These are phyloP conservation scores for Termitomyces bulborhizus DNA, from an alignment of 768 basidiomycete genomes.

Conservation along the genomic window DNA sequence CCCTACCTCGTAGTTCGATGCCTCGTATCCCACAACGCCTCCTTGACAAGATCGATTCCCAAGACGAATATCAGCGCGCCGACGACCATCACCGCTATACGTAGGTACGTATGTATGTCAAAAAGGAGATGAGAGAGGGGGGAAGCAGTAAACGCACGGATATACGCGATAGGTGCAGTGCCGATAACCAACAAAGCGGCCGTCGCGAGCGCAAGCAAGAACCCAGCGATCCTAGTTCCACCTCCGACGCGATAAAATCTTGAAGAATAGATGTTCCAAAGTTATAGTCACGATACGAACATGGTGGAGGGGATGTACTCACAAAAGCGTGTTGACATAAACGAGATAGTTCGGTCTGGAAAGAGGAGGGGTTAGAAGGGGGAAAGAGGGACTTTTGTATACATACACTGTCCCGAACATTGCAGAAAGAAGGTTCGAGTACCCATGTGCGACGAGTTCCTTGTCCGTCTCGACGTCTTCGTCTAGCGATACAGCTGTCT, in stretches of 20 bases:
- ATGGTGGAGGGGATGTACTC: not conserved
- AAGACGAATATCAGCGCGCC: slow-evolving; percentile 90
- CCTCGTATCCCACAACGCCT: slow-evolving; percentile 94
- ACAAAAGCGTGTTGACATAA: slow-evolving; percentile 84
- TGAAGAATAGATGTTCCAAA: no score
- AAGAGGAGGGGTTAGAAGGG: not conserved
- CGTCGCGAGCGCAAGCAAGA: slow-evolving; percentile 78
- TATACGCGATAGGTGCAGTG: slow-evolving; percentile 84
- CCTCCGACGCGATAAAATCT: slow-evolving; percentile 91
- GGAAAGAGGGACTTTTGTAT: not conserved
- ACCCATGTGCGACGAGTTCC: slow-evolving; percentile 89
- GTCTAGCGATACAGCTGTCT: slow-evolving; percentile 75
- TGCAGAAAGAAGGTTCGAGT: slow-evolving; percentile 83
- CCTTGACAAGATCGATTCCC: slow-evolving; percentile 90
- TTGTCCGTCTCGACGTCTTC: slow-evolving; percentile 88
- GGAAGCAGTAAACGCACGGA: slow-evolving; percentile 44
- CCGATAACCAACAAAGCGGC: slow-evolving; percentile 70
- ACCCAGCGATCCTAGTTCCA: slow-evolving; percentile 73
- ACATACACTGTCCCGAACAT: slow-evolving; percentile 74
- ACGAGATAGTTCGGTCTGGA: slow-evolving; percentile 78
- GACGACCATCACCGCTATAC: slow-evolving; percentile 82
- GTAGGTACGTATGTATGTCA: no score
- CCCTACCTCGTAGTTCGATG: slow-evolving; percentile 71
- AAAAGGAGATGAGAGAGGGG: no score
- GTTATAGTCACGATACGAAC: no score